phyloP scores from a whole-genome alignment of 2,329 filamentous ascomycete species.

The Xylaria arbuscula region DNA sequence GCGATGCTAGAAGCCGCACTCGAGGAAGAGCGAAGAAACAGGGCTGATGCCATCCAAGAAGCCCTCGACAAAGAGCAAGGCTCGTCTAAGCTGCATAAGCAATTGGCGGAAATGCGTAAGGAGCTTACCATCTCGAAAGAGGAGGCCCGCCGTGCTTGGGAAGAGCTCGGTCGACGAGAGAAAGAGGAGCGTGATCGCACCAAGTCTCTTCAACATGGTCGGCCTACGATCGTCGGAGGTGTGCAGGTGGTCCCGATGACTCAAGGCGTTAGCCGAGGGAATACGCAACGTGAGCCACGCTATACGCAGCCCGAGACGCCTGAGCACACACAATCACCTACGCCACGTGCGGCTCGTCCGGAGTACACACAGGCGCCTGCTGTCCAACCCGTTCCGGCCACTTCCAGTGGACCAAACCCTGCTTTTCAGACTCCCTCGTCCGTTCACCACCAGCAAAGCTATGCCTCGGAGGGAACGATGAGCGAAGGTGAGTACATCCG shows the following conservation, averaged over 20 bases:
- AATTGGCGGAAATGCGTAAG: constrained; percentile 89
- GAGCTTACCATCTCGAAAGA: constrained; percentile 96
- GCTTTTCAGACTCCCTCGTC: constrained; percentile 56
- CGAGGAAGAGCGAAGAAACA: constrained; percentile 77
- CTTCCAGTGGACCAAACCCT: constrained; percentile 53
- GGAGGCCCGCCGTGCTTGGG: constrained; percentile 94
- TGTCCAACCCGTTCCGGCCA: constrained; percentile 55
- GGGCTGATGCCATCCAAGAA: constrained; percentile 73
- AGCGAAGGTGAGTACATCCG: constrained; percentile 78
- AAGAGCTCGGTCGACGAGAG: constrained; percentile 92
- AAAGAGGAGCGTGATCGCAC: constrained; percentile 92
- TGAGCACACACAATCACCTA: constrained; percentile 47
- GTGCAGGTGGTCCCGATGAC: constrained; percentile 96
- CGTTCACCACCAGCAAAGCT: constrained; percentile 60
- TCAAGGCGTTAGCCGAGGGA: constrained; percentile 70
- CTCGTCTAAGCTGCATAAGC: constrained; percentile 77
- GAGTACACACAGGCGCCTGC: constrained; percentile 58
- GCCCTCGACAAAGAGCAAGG: constrained; percentile 75
- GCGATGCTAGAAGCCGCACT: constrained; percentile 81
- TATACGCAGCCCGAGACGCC: constrained; percentile 51
- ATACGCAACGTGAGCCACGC: constrained; percentile 56
- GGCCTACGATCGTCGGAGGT: constrained; percentile 89
- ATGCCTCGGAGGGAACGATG: constrained; percentile 70
- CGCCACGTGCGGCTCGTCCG: constrained; percentile 48
- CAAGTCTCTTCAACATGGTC: constrained; percentile 84